These are phyloP conservation scores for Fusarium virguliforme DNA, from an alignment of 2,329 filamentous ascomycete genomes.

Conservation along the genomic window DNA sequence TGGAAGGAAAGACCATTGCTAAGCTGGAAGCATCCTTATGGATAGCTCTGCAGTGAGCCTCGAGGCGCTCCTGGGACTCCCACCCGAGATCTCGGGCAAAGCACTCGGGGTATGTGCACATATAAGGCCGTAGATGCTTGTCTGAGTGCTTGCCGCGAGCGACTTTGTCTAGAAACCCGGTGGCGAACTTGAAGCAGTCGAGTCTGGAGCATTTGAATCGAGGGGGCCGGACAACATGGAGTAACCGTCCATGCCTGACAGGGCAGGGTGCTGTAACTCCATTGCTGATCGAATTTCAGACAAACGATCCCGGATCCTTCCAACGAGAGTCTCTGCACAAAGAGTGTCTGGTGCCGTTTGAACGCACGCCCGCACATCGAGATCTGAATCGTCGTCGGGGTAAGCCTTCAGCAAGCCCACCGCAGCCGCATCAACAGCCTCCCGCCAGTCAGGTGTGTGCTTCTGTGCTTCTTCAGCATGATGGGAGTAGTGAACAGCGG, in stretches of 20 bases:
- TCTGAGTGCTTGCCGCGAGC: fast-evolving
- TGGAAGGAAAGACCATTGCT: fast-evolving
- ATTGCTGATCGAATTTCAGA: background rate
- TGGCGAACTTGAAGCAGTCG: background rate
- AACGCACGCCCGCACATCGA: background rate
- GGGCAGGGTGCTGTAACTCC: background rate
- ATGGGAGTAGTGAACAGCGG: fast-evolving
- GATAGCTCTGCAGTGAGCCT: background rate
- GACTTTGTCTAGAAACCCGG: fast-evolving
- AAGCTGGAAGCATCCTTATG: fast-evolving
- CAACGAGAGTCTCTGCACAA: background rate
- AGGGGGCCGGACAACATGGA: fast-evolving
- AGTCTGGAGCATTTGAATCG: constrained; percentile 2
- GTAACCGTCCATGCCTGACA: background rate
- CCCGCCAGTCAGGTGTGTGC: background rate
- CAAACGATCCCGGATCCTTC: background rate
- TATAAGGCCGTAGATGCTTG: fast-evolving
- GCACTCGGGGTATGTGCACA: fast-evolving
- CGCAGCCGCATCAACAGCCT: background rate
- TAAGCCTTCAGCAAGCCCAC: background rate
- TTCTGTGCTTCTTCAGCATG: background rate
- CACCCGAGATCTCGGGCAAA: fast-evolving
- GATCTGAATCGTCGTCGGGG: background rate
- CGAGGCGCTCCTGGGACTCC: fast-evolving
- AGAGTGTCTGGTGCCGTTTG: background rate